Percentiles rank a stretch among this genome's conserved stretches.
phyloP scores from a whole-genome alignment of 331 rosid genomes.

The Erythrophleum ivorense region DNA sequence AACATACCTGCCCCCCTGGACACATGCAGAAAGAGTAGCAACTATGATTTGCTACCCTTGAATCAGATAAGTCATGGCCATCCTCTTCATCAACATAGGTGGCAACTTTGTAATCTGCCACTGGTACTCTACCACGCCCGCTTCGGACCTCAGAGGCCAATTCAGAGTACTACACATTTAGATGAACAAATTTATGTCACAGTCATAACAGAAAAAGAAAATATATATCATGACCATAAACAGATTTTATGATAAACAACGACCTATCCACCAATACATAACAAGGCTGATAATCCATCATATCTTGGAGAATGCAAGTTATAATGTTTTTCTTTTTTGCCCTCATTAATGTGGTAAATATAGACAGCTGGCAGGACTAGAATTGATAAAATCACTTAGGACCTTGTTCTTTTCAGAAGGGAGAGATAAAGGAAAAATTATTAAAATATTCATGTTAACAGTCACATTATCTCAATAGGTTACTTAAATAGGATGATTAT shows the following conservation, averaged over 20 bases:
- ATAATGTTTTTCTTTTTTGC: neutral
- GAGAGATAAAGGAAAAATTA: neutral
- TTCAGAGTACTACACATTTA: constrained; percentile 72
- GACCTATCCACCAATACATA: neutral
- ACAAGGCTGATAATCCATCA: constrained; percentile 12
- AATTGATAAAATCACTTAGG: neutral
- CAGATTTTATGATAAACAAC: constrained; percentile 20
- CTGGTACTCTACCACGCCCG: constrained; percentile 95
- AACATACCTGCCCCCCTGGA: constrained; percentile 96
- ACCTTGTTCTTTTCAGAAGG: neutral
- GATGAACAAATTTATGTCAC: constrained; percentile 32
- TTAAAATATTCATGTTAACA: neutral
- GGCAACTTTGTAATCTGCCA: constrained; percentile 94
- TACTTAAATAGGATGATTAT: too few species aligned
- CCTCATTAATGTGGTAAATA: neutral
- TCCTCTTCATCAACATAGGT: constrained; percentile 57
- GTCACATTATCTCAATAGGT: neutral
- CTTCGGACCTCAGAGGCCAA: constrained; percentile 81
- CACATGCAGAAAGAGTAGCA: constrained; percentile 99
- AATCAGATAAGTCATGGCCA: constrained; percentile 41
- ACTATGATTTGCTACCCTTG: constrained; percentile 58
- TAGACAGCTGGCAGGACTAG: neutral
- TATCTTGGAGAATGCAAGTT: neutral
- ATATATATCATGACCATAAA: neutral
- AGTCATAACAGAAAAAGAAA: constrained; percentile 33